Evolutionary conservation across 129 eudicot genomes (phyloP), one percentile per base, ranked within the genome.

Genomic region (Gnaphalium uliginosum): DNA sequence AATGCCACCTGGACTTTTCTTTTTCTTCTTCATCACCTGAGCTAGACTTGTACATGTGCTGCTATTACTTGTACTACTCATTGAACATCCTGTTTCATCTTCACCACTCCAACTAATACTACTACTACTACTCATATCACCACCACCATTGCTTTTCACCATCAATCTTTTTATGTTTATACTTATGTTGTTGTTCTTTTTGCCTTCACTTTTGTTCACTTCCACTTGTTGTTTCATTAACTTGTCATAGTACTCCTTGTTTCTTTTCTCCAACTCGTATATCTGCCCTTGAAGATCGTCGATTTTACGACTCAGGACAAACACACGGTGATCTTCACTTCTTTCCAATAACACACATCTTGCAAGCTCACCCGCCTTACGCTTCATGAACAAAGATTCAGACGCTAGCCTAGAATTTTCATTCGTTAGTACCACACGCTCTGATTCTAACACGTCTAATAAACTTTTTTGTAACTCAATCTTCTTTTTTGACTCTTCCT

Each of bases 241-340:
- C 79, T 77, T 79, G 14, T 88, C 89, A 24, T 85, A 81, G 51
- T 86, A 91, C 88, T 88, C 97, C 66, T 84, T 91, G 74, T 91
- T 91, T 33, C 85, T 66, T 76, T 88, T 86, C 84, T 91, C 97
- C 73, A 91, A 37, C 29, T 78, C 90, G 26, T 85, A 75, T 19
- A 91, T 86, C 79, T 88, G 95, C 0, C 74, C 90, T 66, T 86
- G 97, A 43, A 91, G 92, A 77, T 91, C 95, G 73, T 88, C 97
- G 22, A 91, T 85, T 46, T 88, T 86, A 14, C 85, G 80, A 21
- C 89, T 91, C 60, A 88, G 73, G 46, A 88, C 78, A 51, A 84
- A 79, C 17, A 88, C 97, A 53, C 91, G 85, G 3, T 88, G 88
- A 71, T 91, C 97, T 78, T 91, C 97, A 69, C 80, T 90, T 64